Evolutionary conservation across 495 filamentous ascomycete genomes (phyloP).

Genomic region (Neurospora sp.): DNA sequence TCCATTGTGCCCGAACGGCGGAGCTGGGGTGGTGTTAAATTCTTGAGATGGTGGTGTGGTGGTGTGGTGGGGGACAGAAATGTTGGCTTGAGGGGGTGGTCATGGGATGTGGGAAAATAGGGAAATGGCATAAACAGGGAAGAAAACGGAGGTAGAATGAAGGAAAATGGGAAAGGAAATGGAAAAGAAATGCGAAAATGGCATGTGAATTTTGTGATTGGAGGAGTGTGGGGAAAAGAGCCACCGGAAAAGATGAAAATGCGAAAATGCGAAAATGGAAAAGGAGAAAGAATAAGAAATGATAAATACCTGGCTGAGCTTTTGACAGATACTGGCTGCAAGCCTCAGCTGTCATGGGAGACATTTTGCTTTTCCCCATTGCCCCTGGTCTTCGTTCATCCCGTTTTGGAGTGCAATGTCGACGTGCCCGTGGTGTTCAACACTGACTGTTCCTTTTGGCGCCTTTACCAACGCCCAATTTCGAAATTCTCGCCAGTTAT

Average conservation of each 20-base stretch:
- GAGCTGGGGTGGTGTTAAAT: not conserved
- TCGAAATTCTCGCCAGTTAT: not conserved
- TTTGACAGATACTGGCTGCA: not conserved
- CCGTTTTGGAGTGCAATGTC: not conserved
- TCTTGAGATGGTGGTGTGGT: not conserved
- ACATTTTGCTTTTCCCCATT: not conserved
- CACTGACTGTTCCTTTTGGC: not conserved
- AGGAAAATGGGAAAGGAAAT: not conserved
- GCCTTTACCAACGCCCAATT: not conserved
- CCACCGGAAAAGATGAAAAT: not conserved
- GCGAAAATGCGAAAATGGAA: not conserved
- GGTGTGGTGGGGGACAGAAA: not conserved
- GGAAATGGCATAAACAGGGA: not conserved
- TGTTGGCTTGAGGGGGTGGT: not conserved
- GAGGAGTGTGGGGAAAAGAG: not conserved
- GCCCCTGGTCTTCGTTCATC: not conserved
- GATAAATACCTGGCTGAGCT: not conserved
- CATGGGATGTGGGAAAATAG: not conserved
- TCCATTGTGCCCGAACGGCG: too few species aligned
- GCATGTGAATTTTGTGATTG: not conserved
- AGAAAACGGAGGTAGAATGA: not conserved
- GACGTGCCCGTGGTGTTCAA: not conserved
- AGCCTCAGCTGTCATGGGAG: not conserved
- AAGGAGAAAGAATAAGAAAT: not conserved
- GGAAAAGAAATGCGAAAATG: not conserved